Conservation (phyloP, 1,284 basidiomycete species). For the Hypsizygus ulmarius region DNA sequence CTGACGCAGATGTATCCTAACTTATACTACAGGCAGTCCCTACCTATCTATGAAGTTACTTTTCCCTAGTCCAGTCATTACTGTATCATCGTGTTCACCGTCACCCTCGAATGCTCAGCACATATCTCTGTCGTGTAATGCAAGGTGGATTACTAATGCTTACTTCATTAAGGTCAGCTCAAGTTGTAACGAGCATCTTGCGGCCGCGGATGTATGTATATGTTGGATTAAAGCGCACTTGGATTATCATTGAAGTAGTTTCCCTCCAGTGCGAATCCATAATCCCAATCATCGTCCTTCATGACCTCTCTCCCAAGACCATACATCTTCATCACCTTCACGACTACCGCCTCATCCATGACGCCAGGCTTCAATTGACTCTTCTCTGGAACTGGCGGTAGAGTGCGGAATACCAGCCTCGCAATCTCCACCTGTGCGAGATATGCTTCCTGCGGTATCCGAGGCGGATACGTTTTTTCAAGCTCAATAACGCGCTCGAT, state of each 20-base stretch:
- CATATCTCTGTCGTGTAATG: no score
- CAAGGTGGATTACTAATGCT: no score
- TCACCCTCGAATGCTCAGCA: no score
- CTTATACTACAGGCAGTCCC: no score
- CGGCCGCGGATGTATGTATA: neutral
- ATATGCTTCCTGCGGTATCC: constrained; percentile 46
- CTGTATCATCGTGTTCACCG: no score
- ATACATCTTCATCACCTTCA: constrained; percentile 46
- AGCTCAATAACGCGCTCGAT: constrained; percentile 71
- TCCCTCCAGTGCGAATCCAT: constrained; percentile 45
- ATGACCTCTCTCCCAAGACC: constrained; percentile 42
- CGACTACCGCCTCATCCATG: constrained; percentile 41
- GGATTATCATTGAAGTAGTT: constrained; percentile 70
- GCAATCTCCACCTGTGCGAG: constrained; percentile 59
- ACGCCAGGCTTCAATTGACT: constrained; percentile 33
- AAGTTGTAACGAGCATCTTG: neutral
- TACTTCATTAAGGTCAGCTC: no score
- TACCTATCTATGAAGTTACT: no score
- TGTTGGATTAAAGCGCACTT: constrained; percentile 17
- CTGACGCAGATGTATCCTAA: no score
- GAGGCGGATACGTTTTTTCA: constrained; percentile 53
- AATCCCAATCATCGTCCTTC: constrained; percentile 42
- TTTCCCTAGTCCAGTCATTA: no score
- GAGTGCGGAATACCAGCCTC: constrained; percentile 56
- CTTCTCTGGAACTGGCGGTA: constrained; percentile 57